Conservation (phyloP, 2,329 filamentous ascomycete species). For the Aquanectria penicillioides region DNA sequence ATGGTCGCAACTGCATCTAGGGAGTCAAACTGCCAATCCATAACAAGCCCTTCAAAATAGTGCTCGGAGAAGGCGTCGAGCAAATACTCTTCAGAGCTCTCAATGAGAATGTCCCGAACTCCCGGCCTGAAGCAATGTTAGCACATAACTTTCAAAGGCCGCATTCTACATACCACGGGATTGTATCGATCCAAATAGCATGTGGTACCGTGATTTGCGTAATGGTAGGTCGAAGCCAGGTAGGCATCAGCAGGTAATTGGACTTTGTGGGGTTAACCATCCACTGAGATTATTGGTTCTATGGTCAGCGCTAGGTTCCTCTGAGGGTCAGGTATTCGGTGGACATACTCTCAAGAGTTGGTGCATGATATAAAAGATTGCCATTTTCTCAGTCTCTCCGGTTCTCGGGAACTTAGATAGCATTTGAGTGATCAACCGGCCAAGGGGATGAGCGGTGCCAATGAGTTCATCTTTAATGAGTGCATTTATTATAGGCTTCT, state of each 20-base stretch:
- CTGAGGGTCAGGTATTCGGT: too few species aligned
- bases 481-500: background rate
- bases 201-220: background rate
- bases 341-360: background rate
- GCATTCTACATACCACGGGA: background rate
- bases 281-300: too few species aligned
- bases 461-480: background rate
- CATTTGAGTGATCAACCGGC: background rate
- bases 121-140: background rate
- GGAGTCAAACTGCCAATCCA: background rate
- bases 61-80: background rate
- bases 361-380: background rate
- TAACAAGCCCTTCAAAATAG: background rate
- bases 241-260: background rate
- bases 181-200: conserved; percentile 4
- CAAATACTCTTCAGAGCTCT: background rate
- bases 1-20: background rate
- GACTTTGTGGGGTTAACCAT: background rate
- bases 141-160: background rate
- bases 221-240: conserved; percentile 1
- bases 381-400: background rate
- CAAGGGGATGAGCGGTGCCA: background rate
- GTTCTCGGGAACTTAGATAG: background rate
- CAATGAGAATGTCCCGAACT: background rate
- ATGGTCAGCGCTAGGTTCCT: too few species aligned